phyloP scores from a whole-genome alignment of 169 alveolate genomes.

The Theileria orientalis region DNA sequence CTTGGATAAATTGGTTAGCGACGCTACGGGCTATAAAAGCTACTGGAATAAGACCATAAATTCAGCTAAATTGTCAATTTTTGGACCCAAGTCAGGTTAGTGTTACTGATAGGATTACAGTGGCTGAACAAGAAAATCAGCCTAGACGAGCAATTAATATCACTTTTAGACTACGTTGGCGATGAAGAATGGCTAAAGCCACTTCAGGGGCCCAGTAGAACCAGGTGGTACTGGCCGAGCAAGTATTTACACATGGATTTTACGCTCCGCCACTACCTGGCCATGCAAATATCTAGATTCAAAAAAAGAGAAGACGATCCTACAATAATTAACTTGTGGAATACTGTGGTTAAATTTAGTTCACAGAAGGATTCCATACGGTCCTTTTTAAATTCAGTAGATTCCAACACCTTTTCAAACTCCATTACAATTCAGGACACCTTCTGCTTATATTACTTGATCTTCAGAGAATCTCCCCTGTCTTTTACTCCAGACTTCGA shows the following conservation, averaged over 20 bases:
- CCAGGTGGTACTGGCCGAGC: slow-evolving; percentile 77
- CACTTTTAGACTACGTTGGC: slow-evolving; percentile 67
- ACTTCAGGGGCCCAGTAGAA: slow-evolving; percentile 68
- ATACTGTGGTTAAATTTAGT: slow-evolving; percentile 35
- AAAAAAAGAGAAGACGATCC: slow-evolving; percentile 50
- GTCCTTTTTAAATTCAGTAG: slow-evolving; percentile 29
- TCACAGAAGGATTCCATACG: slow-evolving; percentile 6
- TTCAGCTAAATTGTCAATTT: neutral
- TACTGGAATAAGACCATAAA: slow-evolving; percentile 3
- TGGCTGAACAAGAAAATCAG: too few relatives aligned
- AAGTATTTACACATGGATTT: slow-evolving; percentile 77
- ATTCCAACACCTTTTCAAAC: slow-evolving; percentile 26
- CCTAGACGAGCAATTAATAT: too few relatives aligned
- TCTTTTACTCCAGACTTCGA: neutral
- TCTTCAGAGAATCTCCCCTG: slow-evolving; percentile 10
- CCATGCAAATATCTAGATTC: slow-evolving; percentile 73
- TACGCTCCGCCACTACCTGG: slow-evolving; percentile 68
- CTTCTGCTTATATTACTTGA: slow-evolving; percentile 15
- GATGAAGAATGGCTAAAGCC: slow-evolving; percentile 79
- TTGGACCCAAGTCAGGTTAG: slow-evolving; percentile 22
- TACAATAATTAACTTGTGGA: slow-evolving; percentile 46
- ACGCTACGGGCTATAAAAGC: slow-evolving; percentile 1
- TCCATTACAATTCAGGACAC: slow-evolving; percentile 58
- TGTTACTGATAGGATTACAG: neutral
- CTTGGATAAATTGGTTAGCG: slow-evolving; percentile 7